Conservation (phyloP, 352 stramenopile genomes). For the Phytophthora niederhauseri region DNA sequence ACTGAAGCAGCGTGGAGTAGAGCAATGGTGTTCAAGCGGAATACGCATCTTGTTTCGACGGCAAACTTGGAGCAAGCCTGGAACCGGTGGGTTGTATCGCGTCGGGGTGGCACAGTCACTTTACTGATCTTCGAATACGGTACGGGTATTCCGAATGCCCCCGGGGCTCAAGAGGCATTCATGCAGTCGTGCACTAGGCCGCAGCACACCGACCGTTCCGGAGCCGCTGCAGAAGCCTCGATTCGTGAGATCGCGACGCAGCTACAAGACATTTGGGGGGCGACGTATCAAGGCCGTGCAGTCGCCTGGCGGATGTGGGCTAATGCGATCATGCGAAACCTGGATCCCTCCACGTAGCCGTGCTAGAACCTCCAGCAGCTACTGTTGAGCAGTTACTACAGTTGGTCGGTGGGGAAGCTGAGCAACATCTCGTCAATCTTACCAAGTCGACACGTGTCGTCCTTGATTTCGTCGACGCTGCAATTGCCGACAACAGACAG, state of each 20-base stretch:
- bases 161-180: neutral
- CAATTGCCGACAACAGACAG: conserved; percentile 2
- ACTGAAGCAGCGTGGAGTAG: neutral
- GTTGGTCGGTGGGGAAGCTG: neutral
- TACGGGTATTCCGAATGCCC: neutral
- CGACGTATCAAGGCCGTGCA: conserved; percentile 9
- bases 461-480: conserved; percentile 5
- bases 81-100: neutral
- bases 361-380: neutral
- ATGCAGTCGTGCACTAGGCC: neutral
- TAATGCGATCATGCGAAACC: conserved; percentile 9
- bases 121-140: conserved; percentile 8
- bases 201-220: neutral
- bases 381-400: neutral
- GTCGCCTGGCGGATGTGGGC: conserved; percentile 13
- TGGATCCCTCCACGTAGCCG: conserved; percentile 12
- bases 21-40: neutral
- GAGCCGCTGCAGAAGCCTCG: neutral
- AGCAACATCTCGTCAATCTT: neutral
- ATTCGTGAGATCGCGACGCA: conserved; percentile 3
- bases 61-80: neutral
- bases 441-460: neutral
- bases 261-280: conserved; percentile 2
- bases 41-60: neutral
- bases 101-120: neutral